Conservation (phyloP, 78 protist genomes). For the Chrysochromulina parva region DNA sequence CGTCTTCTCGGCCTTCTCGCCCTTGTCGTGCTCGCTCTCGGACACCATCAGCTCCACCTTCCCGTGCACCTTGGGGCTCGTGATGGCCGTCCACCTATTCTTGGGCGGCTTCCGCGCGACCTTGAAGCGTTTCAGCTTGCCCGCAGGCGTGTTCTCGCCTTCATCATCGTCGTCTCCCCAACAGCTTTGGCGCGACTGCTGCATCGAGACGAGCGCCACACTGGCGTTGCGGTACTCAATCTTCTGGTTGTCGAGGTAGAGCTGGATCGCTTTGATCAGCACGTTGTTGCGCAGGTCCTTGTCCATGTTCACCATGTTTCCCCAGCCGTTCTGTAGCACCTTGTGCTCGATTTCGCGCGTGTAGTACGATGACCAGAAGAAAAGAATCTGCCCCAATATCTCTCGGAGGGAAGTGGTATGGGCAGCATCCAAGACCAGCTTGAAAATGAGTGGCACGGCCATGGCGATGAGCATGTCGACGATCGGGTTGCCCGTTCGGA, state of each 20-base stretch:
- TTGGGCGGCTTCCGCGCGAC: background rate
- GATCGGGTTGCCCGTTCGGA: background rate
- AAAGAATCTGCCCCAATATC: background rate
- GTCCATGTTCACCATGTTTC: background rate
- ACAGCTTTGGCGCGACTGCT: background rate
- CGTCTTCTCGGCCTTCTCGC: background rate
- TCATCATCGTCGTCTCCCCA: background rate
- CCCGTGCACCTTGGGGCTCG: too few species aligned
- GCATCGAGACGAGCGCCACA: background rate
- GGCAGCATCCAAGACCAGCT: background rate
- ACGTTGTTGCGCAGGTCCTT: background rate
- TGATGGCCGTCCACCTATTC: background rate
- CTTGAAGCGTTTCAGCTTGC: background rate
- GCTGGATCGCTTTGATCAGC: background rate
- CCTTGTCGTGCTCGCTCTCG: too few species aligned
- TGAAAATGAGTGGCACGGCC: background rate
- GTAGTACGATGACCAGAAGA: background rate
- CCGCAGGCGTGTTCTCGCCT: too few species aligned
- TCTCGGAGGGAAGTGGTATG: background rate
- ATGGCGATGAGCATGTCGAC: background rate
- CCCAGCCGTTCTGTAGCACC: background rate
- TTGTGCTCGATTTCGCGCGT: background rate
- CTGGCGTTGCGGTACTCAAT: background rate
- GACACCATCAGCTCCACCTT: too few species aligned
- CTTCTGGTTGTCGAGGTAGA: background rate